Evolutionary conservation across 306 rosid species (phyloP).

Genomic region (Prunus davidiana): DNA sequence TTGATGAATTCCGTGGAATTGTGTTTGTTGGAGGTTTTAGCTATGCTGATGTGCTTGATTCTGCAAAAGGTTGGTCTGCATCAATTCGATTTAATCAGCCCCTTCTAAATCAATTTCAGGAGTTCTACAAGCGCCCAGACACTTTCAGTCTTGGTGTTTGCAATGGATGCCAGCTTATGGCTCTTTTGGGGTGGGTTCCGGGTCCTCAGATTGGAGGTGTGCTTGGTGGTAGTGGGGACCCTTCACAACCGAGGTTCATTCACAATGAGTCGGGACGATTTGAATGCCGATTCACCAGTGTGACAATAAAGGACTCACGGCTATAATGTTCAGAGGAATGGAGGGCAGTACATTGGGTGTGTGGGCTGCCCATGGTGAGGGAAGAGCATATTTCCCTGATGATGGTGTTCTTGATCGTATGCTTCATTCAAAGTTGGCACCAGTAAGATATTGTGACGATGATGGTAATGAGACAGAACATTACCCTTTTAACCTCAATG

Average conservation of each 20-base stretch:
- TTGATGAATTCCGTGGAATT: conserved; percentile 63
- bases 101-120: conserved; percentile 74
- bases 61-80: conserved; percentile 95
- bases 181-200: conserved; percentile 88
- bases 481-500: conserved; percentile 85
- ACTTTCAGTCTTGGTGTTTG: conserved; percentile 93
- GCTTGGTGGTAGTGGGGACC: conserved; percentile 76
- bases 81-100: conserved; percentile 69
- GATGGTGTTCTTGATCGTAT: conserved; percentile 58
- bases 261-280: conserved; percentile 90
- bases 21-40: conserved; percentile 93
- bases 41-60: conserved; percentile 91
- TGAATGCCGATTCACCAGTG: conserved; percentile 88
- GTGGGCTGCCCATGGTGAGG: conserved; percentile 94
- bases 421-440: conserved; percentile 65
- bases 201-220: conserved; percentile 89
- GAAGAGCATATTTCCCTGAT: conserved; percentile 89
- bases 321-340: conserved; percentile 85
- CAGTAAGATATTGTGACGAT: conserved; percentile 81
- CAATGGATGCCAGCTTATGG: conserved; percentile 97
- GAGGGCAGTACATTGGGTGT: conserved; percentile 79
- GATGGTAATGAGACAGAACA: conserved; percentile 72
- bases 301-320: conserved; percentile 69
- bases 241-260: conserved; percentile 84
- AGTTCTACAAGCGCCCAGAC: conserved; percentile 70